These are phyloP conservation scores for Digitaria exilis DNA, from an alignment of 202 grass and related monocot genomes.

Conservation along the genomic window DNA sequence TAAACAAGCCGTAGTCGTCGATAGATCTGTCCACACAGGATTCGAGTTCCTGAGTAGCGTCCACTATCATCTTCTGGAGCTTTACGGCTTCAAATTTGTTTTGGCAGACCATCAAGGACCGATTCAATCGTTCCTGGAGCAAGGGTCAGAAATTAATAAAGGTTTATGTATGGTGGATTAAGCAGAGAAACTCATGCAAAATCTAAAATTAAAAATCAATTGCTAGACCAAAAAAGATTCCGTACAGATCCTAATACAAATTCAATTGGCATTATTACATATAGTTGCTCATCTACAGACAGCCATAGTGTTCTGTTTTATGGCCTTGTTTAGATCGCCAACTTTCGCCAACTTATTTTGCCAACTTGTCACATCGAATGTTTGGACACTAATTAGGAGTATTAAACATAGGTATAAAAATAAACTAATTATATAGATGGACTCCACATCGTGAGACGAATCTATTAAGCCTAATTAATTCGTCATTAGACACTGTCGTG, in stretches of 20 bases:
- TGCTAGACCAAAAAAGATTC: neutral
- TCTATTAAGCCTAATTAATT: too few relatives aligned
- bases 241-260: neutral
- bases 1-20: too few relatives aligned
- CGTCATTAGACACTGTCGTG: too few relatives aligned
- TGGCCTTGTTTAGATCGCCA: too few relatives aligned
- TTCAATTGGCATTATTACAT: neutral
- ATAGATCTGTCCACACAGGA: conserved; percentile 75
- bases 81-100: conserved; percentile 82
- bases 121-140: conserved; percentile 80
- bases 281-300: neutral
- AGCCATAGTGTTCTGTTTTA: neutral
- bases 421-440: too few relatives aligned
- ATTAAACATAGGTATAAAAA: too few relatives aligned
- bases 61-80: conserved; percentile 79
- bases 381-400: too few relatives aligned
- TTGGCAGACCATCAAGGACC: conserved; percentile 83
- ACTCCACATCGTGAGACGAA: too few relatives aligned
- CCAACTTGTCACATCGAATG: too few relatives aligned
- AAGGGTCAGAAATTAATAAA: neutral
- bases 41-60: conserved; percentile 66
- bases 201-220: neutral
- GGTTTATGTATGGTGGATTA: neutral
- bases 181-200: neutral
- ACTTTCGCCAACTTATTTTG: too few relatives aligned